Percentiles rank a stretch among this genome's conserved stretches.
These are phyloP conservation scores for Trichosporon sp. DNA, from an alignment of 1,284 basidiomycete species.

Conservation along the genomic window DNA sequence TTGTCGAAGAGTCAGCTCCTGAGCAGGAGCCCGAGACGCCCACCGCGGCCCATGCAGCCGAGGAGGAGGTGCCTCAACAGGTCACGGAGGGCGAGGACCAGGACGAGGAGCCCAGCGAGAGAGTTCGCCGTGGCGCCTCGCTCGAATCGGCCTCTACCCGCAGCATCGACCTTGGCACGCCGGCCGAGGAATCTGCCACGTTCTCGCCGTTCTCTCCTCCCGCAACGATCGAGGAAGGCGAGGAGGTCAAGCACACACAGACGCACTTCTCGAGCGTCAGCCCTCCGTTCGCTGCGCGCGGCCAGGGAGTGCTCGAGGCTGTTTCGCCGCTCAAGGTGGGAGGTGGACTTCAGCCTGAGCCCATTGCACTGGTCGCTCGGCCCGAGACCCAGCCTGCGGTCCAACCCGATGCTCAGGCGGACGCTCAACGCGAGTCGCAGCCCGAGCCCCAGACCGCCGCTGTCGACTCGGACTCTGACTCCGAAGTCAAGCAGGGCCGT, in stretches of 20 bases:
- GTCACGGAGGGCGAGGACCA: no score
- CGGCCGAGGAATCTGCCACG: neutral
- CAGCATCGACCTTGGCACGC: neutral
- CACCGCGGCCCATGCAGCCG: no score
- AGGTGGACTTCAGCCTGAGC: no score
- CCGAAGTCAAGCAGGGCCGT: no score
- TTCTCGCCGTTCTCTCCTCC: neutral
- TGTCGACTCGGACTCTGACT: no score
- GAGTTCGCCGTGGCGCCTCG: neutral
- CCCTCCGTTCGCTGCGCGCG: neutral
- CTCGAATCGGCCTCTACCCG: neutral
- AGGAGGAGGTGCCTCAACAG: no score
- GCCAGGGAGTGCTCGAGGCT: neutral
- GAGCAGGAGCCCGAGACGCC: neutral
- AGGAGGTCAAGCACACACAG: neutral
- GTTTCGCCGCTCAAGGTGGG: neutral
- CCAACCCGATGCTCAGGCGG: no score
- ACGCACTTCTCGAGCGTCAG: neutral
- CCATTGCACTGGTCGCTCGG: no score
- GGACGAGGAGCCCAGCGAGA: neutral
- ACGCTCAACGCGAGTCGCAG: neutral
- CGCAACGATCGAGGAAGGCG: neutral
- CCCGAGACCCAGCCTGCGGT: no score
- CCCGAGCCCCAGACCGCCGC: no score
- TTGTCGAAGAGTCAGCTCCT: no score